Conservation (phyloP, 306 rosid species). For the Cyamopsis tetragonoloba region DNA sequence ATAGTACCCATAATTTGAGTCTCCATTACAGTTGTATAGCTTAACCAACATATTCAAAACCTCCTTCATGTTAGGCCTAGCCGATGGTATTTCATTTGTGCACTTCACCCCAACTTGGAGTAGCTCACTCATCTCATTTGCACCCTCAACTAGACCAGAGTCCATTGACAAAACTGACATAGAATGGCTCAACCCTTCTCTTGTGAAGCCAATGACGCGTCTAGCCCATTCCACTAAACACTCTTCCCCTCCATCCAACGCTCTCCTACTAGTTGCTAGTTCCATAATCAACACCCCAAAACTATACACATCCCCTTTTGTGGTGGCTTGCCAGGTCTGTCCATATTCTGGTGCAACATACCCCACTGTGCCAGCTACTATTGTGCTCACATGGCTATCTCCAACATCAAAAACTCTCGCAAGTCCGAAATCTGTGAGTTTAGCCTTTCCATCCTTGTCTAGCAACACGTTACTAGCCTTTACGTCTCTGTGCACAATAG, state of each 20-base stretch:
- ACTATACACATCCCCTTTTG: constrained; percentile 90
- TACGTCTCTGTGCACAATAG: constrained; percentile 84
- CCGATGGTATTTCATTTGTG: constrained; percentile 67
- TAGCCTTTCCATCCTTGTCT: constrained; percentile 65
- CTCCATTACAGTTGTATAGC: constrained; percentile 33
- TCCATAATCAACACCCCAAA: constrained; percentile 82
- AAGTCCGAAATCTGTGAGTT: constrained; percentile 82
- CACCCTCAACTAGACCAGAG: constrained; percentile 52
- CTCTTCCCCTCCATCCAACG: constrained; percentile 90
- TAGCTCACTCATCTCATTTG: constrained; percentile 70
- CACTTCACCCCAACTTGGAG: constrained; percentile 75
- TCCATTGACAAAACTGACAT: constrained; percentile 49
- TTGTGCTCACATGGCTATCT: constrained; percentile 84
- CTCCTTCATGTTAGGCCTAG: constrained; percentile 92
- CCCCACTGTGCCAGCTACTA: constrained; percentile 89
- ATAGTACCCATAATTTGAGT: constrained; percentile 32
- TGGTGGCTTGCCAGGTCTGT: constrained; percentile 88
- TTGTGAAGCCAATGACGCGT: constrained; percentile 48
- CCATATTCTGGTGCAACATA: constrained; percentile 94
- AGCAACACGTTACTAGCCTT: constrained; percentile 88
- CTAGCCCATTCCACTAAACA: constrained; percentile 78
- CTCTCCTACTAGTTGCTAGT: constrained; percentile 79
- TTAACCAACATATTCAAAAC: constrained; percentile 61
- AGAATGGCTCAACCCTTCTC: constrained; percentile 33
- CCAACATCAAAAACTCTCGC: constrained; percentile 73